These are phyloP conservation scores for Penicillium tannophilum DNA, from an alignment of 495 filamentous ascomycete species.

Conservation along the genomic window DNA sequence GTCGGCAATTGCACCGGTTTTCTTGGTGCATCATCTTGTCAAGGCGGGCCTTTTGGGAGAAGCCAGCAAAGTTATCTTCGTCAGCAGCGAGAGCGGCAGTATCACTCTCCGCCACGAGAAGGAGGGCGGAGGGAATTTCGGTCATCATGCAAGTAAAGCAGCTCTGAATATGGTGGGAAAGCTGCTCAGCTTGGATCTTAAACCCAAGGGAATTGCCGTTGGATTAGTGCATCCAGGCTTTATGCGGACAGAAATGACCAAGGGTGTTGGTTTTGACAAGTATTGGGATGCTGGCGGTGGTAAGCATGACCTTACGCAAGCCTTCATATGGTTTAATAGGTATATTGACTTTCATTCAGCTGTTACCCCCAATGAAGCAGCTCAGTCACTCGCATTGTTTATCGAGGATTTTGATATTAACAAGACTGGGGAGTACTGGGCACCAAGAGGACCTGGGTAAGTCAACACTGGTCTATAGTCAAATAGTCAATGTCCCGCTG, in stretches of 20 bases:
- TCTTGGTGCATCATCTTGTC: slow-evolving; percentile 63
- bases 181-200: slow-evolving; percentile 67
- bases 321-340: background rate
- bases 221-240: slow-evolving; percentile 73
- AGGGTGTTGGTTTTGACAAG: slow-evolving; percentile 68
- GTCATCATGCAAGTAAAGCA: slow-evolving; percentile 71
- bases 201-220: slow-evolving; percentile 62
- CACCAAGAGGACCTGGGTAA: slow-evolving; percentile 65
- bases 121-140: slow-evolving; percentile 73
- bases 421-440: slow-evolving; percentile 72
- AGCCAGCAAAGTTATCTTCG: slow-evolving; percentile 63
- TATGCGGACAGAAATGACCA: slow-evolving; percentile 76
- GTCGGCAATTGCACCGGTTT: slow-evolving; percentile 65
- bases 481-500: background rate
- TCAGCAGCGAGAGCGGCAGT: slow-evolving; percentile 68
- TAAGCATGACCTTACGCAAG: slow-evolving; percentile 29
- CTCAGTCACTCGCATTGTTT: slow-evolving; percentile 61
- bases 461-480: slow-evolving; percentile 18
- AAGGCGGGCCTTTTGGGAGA: slow-evolving; percentile 51
- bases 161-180: slow-evolving; percentile 77
- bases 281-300: slow-evolving; percentile 68
- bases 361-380: slow-evolving; percentile 68
- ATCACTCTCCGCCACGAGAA: slow-evolving; percentile 66
- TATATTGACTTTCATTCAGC: slow-evolving; percentile 40
- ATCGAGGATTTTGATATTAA: slow-evolving; percentile 62